Conservation (phyloP, 1,284 basidiomycete species). For the Erythrobasidium hasegawianum region DNA sequence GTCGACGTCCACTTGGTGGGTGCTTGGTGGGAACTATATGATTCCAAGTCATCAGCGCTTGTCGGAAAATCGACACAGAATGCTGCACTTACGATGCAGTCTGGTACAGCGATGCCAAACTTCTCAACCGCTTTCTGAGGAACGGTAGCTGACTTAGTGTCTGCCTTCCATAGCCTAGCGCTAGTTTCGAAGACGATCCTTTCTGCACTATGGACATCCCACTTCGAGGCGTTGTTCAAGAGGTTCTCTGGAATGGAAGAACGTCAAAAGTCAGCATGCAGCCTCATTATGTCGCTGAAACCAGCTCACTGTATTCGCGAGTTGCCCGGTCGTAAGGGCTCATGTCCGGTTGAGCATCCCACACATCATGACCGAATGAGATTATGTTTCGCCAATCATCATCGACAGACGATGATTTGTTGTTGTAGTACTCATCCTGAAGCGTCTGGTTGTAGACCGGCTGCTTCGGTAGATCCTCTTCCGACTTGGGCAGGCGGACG, state of each 20-base stretch:
- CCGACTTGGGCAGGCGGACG: conserved; percentile 7
- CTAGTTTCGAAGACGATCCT: conserved; percentile 19
- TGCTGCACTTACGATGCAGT: conserved; percentile 15
- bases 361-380: not conserved
- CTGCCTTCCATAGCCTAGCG: not conserved
- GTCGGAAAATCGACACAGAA: not conserved
- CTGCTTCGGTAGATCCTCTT: not conserved
- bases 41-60: not conserved
- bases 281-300: no score
- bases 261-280: no score
- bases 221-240: conserved; percentile 9
- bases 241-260: conserved; percentile 1
- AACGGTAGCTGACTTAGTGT: not conserved
- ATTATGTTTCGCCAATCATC: conserved; percentile 11
- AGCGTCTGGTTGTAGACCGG: conserved; percentile 13
- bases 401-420: not conserved
- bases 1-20: not conserved
- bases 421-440: conserved; percentile 12
- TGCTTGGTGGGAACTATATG: conserved; percentile 12
- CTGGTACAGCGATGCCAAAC: conserved; percentile 19
- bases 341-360: not conserved
- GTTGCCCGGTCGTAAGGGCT: conserved; percentile 19
- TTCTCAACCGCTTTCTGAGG: conserved; percentile 3
- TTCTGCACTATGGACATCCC: conserved; percentile 23
- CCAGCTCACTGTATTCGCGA: conserved; percentile 16